A percentile compares a stretch with the other conserved stretches of the same genome.
phyloP scores from a whole-genome alignment of 1,284 basidiomycete genomes.

The Apiotrichum gamsii region DNA sequence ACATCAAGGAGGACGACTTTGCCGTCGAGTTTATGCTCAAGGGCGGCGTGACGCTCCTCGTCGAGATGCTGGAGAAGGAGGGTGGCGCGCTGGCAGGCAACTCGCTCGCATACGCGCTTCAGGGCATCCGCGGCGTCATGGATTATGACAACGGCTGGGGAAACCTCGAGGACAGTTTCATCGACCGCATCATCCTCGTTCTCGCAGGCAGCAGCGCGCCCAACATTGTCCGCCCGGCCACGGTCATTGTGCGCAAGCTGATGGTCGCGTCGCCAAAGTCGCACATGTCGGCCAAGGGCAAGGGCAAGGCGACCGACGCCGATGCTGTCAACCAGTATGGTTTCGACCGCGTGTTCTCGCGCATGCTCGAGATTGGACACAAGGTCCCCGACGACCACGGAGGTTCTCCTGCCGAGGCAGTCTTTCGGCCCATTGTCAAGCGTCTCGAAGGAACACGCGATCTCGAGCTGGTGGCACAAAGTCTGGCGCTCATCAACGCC shows the following conservation, averaged over 20 bases:
- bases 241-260: slow-evolving; percentile 49
- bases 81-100: slow-evolving; percentile 58
- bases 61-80: slow-evolving; percentile 58
- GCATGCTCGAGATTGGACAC: slow-evolving; percentile 62
- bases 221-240: slow-evolving; percentile 95
- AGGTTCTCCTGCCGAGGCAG: slow-evolving; percentile 21
- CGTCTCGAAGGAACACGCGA: slow-evolving; percentile 69
- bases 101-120: slow-evolving; percentile 58
- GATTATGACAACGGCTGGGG: slow-evolving; percentile 40
- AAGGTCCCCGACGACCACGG: slow-evolving; percentile 55
- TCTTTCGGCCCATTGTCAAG: slow-evolving; percentile 56
- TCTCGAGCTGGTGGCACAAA: slow-evolving; percentile 74
- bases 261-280: slow-evolving; percentile 31
- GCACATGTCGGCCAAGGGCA: slow-evolving; percentile 14
- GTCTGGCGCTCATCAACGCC: slow-evolving; percentile 85
- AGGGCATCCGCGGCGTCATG: slow-evolving; percentile 36
- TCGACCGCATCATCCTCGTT: slow-evolving; percentile 61
- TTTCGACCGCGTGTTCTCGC: slow-evolving; percentile 71
- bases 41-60: slow-evolving; percentile 68
- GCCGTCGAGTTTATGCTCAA: slow-evolving; percentile 71
- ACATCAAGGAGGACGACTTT: slow-evolving; percentile 85
- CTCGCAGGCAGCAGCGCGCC: slow-evolving; percentile 66
- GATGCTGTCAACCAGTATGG: slow-evolving; percentile 57
- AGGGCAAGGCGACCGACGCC: slow-evolving; percentile 10
- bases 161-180: slow-evolving; percentile 29